Base-by-base conservation (phyloP, 495 filamentous ascomycete species). In the Staphylotrichum longicolle region DNA sequence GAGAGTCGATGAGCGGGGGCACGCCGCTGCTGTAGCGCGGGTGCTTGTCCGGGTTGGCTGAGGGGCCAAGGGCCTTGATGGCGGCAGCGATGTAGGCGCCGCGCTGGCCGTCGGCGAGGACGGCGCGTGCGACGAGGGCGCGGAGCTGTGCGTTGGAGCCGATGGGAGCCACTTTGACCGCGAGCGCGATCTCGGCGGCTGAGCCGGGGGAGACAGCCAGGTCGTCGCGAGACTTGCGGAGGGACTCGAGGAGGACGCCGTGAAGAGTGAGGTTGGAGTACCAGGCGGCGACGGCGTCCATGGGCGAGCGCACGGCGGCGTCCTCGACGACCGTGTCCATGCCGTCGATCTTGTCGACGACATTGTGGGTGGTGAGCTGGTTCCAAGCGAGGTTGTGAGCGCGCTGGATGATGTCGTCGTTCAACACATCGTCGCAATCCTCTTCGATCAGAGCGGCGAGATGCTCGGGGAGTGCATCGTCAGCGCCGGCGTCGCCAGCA, bases 351-450 rank as follows among this genome's bases (percentile, higher is more conserved):
- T 82, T 74, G 9, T 82, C 78, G 15, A 79, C 75, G 1, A 85
- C 80, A 32, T 87, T 82, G 64, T 88, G 79, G 12, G 85, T 84
- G 1, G 87, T 93, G 7, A 83, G 85, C 57, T 83, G 82, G 69
- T 96, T 95, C 88, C 91, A 96, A 8, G 91, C 90, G 5, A 98
- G 82, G 70, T 96, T 96, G 63, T 92, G 91, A 2, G 91, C 92
- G 50, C 92, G 84, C 71, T 96, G 91, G 44, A 91, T 82, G 58
- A 96, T 89, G 61, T 77, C 76, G 57, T 87, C 82, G 60, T 85
- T 85, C 70, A 98, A 82, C 20, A 96, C 90, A 34, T 89, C 84
- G 42, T 91, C 89, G 64, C 85, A 90, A 15, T 93, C 88, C 35
- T 87, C 82, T 54, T 90, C 82, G 9, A 96, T 76, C 6, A 98